Evolutionary conservation across 1,284 basidiomycete species (phyloP), one percentile per base, ranked within the genome.

Genomic region (Tylopilus sp.): DNA sequence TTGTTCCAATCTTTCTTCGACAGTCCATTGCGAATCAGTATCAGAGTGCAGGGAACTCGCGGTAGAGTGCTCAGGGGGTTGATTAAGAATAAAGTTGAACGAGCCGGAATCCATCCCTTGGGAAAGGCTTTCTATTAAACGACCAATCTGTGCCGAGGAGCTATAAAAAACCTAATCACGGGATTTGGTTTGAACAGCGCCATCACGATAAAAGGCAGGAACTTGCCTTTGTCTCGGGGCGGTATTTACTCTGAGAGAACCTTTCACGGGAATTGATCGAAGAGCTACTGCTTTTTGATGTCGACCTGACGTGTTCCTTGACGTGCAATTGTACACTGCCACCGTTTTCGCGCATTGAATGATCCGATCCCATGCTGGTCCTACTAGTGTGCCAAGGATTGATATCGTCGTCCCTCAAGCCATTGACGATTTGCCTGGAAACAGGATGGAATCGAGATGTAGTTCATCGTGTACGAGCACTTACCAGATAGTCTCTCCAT

Each of bases 401-500:
- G 24, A 79, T 74, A 58, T 90, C 86, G 26, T 83, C 84, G 44
- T 88, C 85, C 34, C 88, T 82, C 56, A 91, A 68, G 15, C 85
- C 84, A 59, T 90, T 88, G 42, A 91, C 85, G 56, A 91, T 87
- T 51, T 82, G 83, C 86, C 86, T 89, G 54, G n/a, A 45, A 54
- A 54, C 54, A 41, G 38, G 21, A 30, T 37, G 57, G 21, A 49
- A 35, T 28, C 33, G 48, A 48, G 34, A 33, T 36, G 8, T 30
- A 43, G 38, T 46, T 46, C 44, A 54, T 52, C n/a, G 24, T 9
- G 36, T 36, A 45, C 48, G 26, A 59, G 44, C 14, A 70, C 74
- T 45, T 52, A 87, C 88, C 88, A 91, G 51, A 91, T 83, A 14
- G 85, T 87, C 65, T 91, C 83, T 21, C 88, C 88, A 62, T 88